Evolutionary conservation across 768 basidiomycete genomes (phyloP).

Genomic region (Hygrophorus pudorinus): DNA sequence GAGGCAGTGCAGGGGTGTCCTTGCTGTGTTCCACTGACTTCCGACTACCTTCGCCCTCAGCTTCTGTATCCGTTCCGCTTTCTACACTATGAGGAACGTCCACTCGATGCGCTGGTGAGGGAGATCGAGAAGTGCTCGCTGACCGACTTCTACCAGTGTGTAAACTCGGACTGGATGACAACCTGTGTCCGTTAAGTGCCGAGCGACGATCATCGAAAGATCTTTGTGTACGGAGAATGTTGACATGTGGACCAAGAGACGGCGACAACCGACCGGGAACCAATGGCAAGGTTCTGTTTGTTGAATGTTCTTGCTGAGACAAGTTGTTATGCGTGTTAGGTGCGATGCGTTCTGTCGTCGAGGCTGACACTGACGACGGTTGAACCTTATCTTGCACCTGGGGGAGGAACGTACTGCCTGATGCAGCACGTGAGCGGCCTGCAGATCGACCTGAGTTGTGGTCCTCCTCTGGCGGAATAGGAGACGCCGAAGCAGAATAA

Average conservation of each 20-base stretch:
- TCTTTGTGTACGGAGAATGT: slow-evolving; percentile 13
- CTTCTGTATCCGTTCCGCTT: slow-evolving; percentile 66
- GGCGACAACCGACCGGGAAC: slow-evolving; percentile 13
- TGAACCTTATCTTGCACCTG: too few relatives aligned
- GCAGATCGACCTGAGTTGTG: not conserved
- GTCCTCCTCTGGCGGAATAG: slow-evolving; percentile 12
- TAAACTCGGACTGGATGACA: slow-evolving; percentile 22
- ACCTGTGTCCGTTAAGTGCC: slow-evolving; percentile 7
- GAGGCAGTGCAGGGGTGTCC: slow-evolving; percentile 13
- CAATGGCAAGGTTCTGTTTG: not conserved
- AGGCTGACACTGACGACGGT: too few relatives aligned
- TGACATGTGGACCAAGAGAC: slow-evolving; percentile 18
- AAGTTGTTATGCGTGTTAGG: too few relatives aligned
- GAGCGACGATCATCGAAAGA: slow-evolving; percentile 17
- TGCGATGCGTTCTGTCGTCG: too few relatives aligned
- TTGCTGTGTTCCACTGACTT: slow-evolving; percentile 1
- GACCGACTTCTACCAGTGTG: slow-evolving; percentile 21
- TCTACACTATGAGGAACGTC: slow-evolving; percentile 69
- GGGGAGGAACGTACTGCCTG: too few relatives aligned
- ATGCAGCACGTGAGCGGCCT: too few relatives aligned
- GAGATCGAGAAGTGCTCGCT: slow-evolving; percentile 34
- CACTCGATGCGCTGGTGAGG: slow-evolving; percentile 50
- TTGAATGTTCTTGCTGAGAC: not conserved
- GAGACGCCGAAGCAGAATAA: slow-evolving; percentile 15
- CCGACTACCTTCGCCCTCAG: slow-evolving; percentile 35